These are phyloP conservation scores for Amanita inopinata DNA, from an alignment of 768 basidiomycete genomes.

Conservation along the genomic window DNA sequence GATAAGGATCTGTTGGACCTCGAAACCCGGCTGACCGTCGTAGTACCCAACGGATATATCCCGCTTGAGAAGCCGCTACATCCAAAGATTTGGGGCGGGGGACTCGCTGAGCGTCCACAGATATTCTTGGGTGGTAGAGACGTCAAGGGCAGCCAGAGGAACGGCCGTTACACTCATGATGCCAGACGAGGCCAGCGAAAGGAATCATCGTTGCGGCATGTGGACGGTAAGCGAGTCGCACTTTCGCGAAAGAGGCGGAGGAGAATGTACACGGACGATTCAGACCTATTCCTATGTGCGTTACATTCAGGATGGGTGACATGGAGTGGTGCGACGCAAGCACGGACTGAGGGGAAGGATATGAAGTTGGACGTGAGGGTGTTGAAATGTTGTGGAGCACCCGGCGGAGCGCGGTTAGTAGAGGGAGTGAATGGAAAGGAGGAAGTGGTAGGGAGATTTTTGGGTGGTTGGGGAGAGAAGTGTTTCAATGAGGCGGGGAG, in stretches of 20 bases:
- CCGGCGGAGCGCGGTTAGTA: constrained; percentile 12
- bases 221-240: constrained; percentile 3
- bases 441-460: constrained; percentile 37
- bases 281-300: constrained; percentile 59
- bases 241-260: constrained; percentile 1
- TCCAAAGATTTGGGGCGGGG: constrained; percentile 67
- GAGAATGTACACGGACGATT: constrained; percentile 69
- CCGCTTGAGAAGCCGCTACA: constrained; percentile 42
- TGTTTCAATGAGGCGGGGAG: constrained; percentile 20
- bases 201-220: background rate
- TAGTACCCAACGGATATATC: constrained; percentile 51
- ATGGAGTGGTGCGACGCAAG: constrained; percentile 32
- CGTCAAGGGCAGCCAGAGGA: background rate
- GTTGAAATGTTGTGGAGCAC: constrained; percentile 17
- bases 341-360: constrained; percentile 30
- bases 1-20: constrained; percentile 23
- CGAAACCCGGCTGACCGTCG: constrained; percentile 40
- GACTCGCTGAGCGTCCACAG: constrained; percentile 26
- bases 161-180: background rate
- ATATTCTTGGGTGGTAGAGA: background rate
- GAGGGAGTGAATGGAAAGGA: constrained; percentile 22
- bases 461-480: constrained; percentile 35
- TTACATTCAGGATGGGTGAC: constrained; percentile 55
- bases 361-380: constrained; percentile 12
- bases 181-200: background rate